A percentile compares a stretch with the other conserved stretches of the same genome.
phyloP scores from a whole-genome alignment of 169 alveolate genomes.

The Babesia bovis region DNA sequence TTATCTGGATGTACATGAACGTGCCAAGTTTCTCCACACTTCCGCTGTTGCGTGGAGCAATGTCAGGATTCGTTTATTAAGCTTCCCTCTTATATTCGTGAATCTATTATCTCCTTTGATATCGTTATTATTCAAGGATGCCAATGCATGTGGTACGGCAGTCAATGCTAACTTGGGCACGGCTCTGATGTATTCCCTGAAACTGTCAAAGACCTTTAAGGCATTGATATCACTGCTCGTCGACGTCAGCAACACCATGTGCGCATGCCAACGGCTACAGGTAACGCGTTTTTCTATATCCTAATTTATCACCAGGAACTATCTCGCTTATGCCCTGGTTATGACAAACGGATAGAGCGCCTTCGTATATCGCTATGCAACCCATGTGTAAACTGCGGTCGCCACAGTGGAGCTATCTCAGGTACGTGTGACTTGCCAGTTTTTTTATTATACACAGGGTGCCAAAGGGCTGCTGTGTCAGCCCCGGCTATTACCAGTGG shows the following conservation, averaged over 20 bases:
- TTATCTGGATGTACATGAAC: slow-evolving; percentile 47
- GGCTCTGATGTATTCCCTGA: slow-evolving; percentile 61
- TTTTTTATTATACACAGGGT: too few relatives aligned
- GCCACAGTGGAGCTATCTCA: too few relatives aligned
- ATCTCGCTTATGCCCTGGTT: slow-evolving; percentile 1
- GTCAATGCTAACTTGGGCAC: slow-evolving; percentile 35
- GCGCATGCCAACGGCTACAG: slow-evolving; percentile 66
- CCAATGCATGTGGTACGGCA: neutral
- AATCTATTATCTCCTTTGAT: slow-evolving; percentile 53
- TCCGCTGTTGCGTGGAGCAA: slow-evolving; percentile 62
- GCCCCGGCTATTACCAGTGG: neutral
- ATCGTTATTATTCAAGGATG: neutral
- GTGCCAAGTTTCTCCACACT: slow-evolving; percentile 38
- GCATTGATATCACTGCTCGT: slow-evolving; percentile 36
- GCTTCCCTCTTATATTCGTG: slow-evolving; percentile 46
- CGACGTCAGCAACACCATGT: slow-evolving; percentile 49
- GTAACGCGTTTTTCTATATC: slow-evolving; percentile 6
- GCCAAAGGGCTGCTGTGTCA: neutral
- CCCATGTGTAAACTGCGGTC: neutral
- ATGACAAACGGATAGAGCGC: slow-evolving; percentile 3
- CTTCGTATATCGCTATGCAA: neutral
- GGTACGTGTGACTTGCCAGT: too few relatives aligned
- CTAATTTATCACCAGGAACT: neutral
- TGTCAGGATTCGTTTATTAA: slow-evolving; percentile 44
- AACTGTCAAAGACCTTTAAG: slow-evolving; percentile 43